Conservation (phyloP, 2,329 filamentous ascomycete species). For the Didymella lethalis region DNA sequence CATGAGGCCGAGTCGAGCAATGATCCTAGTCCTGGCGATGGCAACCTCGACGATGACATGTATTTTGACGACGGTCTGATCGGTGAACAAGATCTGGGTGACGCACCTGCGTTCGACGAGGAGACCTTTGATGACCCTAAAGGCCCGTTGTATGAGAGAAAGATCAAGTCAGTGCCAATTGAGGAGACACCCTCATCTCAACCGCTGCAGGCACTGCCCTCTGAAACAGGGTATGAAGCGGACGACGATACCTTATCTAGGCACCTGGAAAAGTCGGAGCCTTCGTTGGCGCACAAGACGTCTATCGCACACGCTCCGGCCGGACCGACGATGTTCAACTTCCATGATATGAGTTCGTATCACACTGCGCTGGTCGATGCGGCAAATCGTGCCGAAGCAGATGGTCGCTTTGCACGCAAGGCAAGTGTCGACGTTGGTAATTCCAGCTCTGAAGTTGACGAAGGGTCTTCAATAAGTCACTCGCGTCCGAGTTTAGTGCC, state of each 20-base stretch:
- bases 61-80: constrained; percentile 74
- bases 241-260: constrained; percentile 44
- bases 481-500: constrained; percentile 57
- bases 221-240: constrained; percentile 44
- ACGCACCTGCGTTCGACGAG: constrained; percentile 71
- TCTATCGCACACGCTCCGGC: constrained; percentile 46
- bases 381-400: constrained; percentile 76
- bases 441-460: constrained; percentile 42
- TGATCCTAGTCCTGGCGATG: constrained; percentile 16
- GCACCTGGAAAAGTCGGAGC: constrained; percentile 44
- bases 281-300: constrained; percentile 62
- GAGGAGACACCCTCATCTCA: constrained; percentile 32
- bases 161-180: constrained; percentile 33
- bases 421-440: constrained; percentile 54
- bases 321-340: constrained; percentile 42
- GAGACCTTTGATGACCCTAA: constrained; percentile 71
- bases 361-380: constrained; percentile 86
- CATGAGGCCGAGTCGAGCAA: constrained; percentile 15
- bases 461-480: constrained; percentile 44
- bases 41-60: constrained; percentile 61
- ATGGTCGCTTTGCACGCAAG: constrained; percentile 75
- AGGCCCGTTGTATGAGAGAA: constrained; percentile 60
- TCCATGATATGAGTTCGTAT: constrained; percentile 71
- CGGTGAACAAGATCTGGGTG: constrained; percentile 59
- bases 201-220: constrained; percentile 23